Evolutionary conservation across 768 basidiomycete species (phyloP).

Genomic region (Tricholoma matsutake): DNA sequence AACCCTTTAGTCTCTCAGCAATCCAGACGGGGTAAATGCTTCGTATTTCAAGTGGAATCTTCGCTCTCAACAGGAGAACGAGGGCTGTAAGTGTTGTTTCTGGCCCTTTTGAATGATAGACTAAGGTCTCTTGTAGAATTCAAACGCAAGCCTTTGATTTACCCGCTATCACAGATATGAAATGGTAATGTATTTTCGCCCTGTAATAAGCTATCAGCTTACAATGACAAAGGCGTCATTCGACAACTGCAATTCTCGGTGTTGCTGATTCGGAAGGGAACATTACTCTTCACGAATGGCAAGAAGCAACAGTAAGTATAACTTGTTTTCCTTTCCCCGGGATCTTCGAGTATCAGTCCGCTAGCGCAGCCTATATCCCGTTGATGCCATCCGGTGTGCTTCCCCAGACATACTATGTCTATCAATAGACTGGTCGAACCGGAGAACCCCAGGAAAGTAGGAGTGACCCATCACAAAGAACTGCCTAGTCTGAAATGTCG

Average conservation of each 20-base stretch:
- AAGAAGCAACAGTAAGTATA: conserved; percentile 38
- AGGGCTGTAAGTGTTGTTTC: conserved; percentile 31
- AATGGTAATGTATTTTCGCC: conserved; percentile 64
- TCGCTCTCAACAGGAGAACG: conserved; percentile 22
- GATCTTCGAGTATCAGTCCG: background rate
- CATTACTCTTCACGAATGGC: conserved; percentile 61
- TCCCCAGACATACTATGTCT: conserved; percentile 69
- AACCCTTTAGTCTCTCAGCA: conserved; percentile 26
- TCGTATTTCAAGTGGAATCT: conserved; percentile 52
- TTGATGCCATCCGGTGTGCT: conserved; percentile 47
- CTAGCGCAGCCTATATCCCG: conserved; percentile 38
- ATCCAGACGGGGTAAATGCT: conserved; percentile 65
- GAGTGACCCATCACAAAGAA: conserved; percentile 10
- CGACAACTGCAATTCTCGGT: conserved; percentile 50
- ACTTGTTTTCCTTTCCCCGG: background rate
- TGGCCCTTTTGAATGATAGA: background rate
- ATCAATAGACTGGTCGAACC: conserved; percentile 91
- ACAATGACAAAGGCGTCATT: conserved; percentile 57
- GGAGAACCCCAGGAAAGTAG: conserved; percentile 48
- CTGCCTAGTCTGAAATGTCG: background rate
- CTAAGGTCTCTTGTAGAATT: conserved; percentile 31
- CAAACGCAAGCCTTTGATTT: conserved; percentile 67
- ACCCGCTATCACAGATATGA: conserved; percentile 89
- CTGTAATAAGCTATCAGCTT: background rate
- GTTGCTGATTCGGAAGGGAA: conserved; percentile 86